Evolutionary conservation across 2,329 filamentous ascomycete genomes (phyloP).

Genomic region (Hymenoscyphus fructigenus): DNA sequence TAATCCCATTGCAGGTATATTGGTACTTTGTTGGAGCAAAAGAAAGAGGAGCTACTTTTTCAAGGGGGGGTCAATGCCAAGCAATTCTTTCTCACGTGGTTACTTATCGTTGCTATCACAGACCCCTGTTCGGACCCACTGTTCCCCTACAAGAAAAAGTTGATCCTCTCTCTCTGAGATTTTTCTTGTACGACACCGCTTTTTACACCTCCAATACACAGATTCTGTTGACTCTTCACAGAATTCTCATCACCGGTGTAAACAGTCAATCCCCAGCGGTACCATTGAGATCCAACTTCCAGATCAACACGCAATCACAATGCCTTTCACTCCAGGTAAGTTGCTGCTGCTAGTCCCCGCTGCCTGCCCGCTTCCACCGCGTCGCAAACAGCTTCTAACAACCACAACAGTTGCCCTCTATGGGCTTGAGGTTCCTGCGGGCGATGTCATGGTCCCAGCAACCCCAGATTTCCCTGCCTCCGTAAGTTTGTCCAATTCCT

Average conservation of each 20-base stretch:
- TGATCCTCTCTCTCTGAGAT: not conserved
- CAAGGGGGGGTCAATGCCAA: not conserved
- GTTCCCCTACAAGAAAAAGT: not conserved
- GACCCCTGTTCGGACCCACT: not conserved
- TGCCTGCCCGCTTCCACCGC: not conserved
- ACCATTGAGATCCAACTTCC: not conserved
- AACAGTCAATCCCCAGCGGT: not conserved
- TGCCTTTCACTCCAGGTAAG: conserved; percentile 53
- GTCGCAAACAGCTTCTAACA: conserved; percentile 37
- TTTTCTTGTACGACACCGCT: conserved; percentile 11
- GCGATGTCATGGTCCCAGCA: conserved; percentile 78
- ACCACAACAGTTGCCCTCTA: conserved; percentile 69
- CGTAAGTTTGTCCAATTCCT: conserved; percentile 54
- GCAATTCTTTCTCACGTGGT: not conserved
- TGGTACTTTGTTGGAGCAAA: not conserved
- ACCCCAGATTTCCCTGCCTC: conserved; percentile 77
- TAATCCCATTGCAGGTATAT: not conserved
- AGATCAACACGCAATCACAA: conserved; percentile 37
- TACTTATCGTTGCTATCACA: not conserved
- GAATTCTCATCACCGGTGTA: not conserved
- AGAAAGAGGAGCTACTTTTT: not conserved
- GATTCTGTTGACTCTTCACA: conserved; percentile 4
- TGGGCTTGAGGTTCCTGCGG: conserved; percentile 85
- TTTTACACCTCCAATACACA: conserved; percentile 1
- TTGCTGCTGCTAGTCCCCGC: conserved; percentile 6